A percentile compares a stretch with the other conserved stretches of the same genome.
Conservation (phyloP, 78 protist genomes). For the Capsaspora owczarzaki region DNA sequence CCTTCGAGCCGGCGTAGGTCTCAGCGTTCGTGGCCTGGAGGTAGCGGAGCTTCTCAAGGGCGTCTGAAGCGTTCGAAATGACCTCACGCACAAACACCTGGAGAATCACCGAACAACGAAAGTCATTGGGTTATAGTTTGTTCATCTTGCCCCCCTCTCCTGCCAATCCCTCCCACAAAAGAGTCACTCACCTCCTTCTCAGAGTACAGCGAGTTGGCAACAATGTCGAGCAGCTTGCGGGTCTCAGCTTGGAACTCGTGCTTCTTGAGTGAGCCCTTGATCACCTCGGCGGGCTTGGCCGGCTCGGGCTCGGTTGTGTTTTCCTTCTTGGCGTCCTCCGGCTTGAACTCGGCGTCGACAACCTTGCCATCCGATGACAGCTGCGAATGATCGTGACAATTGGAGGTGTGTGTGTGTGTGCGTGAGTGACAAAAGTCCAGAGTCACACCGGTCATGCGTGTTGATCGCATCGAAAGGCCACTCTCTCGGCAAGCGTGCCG, state of each 20-base stretch:
- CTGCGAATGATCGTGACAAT: background rate
- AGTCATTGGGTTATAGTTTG: background rate
- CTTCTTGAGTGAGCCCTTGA: background rate
- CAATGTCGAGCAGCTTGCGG: slow-evolving; percentile 85
- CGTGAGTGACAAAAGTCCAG: background rate
- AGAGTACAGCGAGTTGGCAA: slow-evolving; percentile 82
- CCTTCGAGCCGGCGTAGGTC: slow-evolving; percentile 63
- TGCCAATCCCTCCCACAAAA: too few relatives aligned
- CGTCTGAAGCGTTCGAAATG: slow-evolving; percentile 88
- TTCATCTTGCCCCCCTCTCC: background rate
- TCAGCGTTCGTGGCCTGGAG: slow-evolving; percentile 73
- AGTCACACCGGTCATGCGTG: background rate
- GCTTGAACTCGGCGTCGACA: background rate
- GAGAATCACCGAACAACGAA: background rate
- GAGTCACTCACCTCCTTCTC: slow-evolving; percentile 3
- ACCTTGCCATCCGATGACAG: background rate
- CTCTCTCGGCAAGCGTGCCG: background rate
- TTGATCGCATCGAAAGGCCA: background rate
- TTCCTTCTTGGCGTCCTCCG: background rate
- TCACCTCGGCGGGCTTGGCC: background rate
- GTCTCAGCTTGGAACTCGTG: slow-evolving; percentile 89
- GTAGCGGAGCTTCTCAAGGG: slow-evolving; percentile 83
- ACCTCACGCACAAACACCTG: slow-evolving; percentile 95
- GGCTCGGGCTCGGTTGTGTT: too few relatives aligned
- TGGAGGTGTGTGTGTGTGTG: background rate